A percentile compares a stretch with the other conserved stretches of the same genome.
Conservation (phyloP, 768 basidiomycete genomes). For the Megacollybia marginata region DNA sequence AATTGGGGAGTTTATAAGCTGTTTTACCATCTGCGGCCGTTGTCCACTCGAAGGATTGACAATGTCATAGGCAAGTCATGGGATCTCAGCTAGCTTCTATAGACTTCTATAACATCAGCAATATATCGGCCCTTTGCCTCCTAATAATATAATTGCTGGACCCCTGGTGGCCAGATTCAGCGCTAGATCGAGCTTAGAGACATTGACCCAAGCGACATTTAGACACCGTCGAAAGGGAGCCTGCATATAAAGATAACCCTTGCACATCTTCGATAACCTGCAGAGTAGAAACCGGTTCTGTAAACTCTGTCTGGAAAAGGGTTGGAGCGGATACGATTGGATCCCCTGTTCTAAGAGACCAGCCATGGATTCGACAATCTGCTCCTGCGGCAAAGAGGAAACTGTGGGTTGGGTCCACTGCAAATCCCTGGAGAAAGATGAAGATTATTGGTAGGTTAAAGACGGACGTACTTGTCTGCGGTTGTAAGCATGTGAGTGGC, state of each 20-base stretch:
- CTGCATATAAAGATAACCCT: constrained; percentile 46
- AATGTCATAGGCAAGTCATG: too few relatives aligned
- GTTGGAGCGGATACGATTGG: constrained; percentile 20
- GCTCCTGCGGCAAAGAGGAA: constrained; percentile 66
- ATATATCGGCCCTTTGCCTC: too few relatives aligned
- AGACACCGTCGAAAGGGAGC: constrained; percentile 35
- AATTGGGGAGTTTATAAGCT: too few relatives aligned
- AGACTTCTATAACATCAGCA: too few relatives aligned
- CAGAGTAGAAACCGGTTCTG: constrained; percentile 35
- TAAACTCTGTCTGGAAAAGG: constrained; percentile 27
- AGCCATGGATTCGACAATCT: constrained; percentile 56
- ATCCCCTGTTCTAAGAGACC: constrained; percentile 57
- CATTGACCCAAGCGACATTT: constrained; percentile 38
- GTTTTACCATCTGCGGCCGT: too few relatives aligned
- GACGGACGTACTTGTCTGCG: constrained; percentile 38
- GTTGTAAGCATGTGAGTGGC: constrained; percentile 52
- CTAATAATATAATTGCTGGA: too few relatives aligned
- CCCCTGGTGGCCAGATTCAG: too few relatives aligned
- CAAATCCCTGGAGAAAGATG: constrained; percentile 45
- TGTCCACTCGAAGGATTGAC: too few relatives aligned
- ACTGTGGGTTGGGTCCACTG: constrained; percentile 46
- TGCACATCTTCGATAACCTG: constrained; percentile 38
- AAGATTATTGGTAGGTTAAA: constrained; percentile 4
- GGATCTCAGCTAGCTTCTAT: too few relatives aligned
- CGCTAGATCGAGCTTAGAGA: too few relatives aligned